phyloP scores from a whole-genome alignment of 139 green algal genomes.

The Chlamydomonas sp. region DNA sequence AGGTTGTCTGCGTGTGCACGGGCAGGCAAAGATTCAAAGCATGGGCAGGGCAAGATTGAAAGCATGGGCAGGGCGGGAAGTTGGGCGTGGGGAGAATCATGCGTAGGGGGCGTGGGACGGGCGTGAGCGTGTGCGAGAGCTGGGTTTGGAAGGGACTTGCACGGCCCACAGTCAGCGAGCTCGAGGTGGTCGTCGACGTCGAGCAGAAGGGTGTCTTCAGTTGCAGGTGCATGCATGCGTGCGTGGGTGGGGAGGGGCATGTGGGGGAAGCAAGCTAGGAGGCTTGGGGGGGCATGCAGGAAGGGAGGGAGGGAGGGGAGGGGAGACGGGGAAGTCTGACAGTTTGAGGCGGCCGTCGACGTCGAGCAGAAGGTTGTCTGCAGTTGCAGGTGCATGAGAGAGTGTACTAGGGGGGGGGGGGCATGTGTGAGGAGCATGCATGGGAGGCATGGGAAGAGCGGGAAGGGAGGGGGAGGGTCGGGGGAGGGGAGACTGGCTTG shows the following conservation, averaged over 20 bases:
- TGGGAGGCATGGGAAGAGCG: neutral
- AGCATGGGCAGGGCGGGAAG: too few relatives aligned
- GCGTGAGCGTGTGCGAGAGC: too few relatives aligned
- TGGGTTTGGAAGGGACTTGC: conserved; percentile 71
- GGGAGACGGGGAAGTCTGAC: conserved; percentile 96
- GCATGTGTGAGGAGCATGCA: conserved; percentile 92
- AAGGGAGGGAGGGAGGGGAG: conserved; percentile 42
- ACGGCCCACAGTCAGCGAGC: conserved; percentile 96
- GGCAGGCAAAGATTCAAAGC: too few relatives aligned
- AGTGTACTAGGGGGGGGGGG: too few relatives aligned
- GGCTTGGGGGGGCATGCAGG: neutral
- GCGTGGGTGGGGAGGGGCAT: neutral
- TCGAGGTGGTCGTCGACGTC: conserved; percentile 84
- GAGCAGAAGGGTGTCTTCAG: conserved; percentile 97
- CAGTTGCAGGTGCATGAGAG: too few relatives aligned
- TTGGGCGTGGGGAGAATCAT: neutral
- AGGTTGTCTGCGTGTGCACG: conserved; percentile 98
- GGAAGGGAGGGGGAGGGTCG: neutral
- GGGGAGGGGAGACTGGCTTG: conserved; percentile 69
- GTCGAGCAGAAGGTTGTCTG: conserved; percentile 94
- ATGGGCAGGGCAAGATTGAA: too few relatives aligned
- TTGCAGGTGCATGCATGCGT: too few relatives aligned
- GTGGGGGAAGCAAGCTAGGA: too few relatives aligned
- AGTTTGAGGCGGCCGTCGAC: conserved; percentile 88
- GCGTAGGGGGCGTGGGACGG: neutral